Conservation (phyloP, 257 asterid species). For the Jacaranda copaia region DNA sequence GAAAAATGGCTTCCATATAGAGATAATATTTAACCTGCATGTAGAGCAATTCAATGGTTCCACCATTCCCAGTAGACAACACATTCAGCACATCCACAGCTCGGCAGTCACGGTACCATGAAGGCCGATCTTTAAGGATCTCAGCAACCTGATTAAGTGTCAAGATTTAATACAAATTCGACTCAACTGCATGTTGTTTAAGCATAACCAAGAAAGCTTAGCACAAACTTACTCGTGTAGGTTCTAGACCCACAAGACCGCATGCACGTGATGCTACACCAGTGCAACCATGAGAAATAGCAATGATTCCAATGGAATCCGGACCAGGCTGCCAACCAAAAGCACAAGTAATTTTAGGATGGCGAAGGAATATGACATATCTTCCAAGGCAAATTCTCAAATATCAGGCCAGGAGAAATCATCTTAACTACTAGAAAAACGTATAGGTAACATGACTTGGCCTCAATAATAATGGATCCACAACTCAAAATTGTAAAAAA, state of each 20-base stretch:
- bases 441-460: neutral
- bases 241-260: conserved; percentile 95
- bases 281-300: conserved; percentile 99
- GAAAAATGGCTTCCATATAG: neutral
- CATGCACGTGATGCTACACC: conserved; percentile 99
- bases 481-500: no score
- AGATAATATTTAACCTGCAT: conserved; percentile 71
- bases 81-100: conserved; percentile 86
- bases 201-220: neutral
- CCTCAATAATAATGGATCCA: neutral
- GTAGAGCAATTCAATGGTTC: conserved; percentile 94
- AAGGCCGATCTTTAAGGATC: conserved; percentile 91
- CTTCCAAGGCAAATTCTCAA: neutral
- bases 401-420: neutral
- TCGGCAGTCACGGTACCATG: conserved; percentile 98
- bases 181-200: conserved; percentile 1
- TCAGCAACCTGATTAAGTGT: conserved; percentile 76
- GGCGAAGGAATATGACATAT: neutral
- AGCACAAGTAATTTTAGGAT: neutral
- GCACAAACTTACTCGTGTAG: conserved; percentile 74
- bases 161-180: neutral
- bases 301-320: conserved; percentile 99
- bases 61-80: conserved; percentile 90
- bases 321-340: conserved; percentile 92
- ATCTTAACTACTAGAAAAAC: neutral